These are phyloP conservation scores for Penicillium sp. DNA, from an alignment of 2,329 filamentous ascomycete genomes.

Conservation along the genomic window DNA sequence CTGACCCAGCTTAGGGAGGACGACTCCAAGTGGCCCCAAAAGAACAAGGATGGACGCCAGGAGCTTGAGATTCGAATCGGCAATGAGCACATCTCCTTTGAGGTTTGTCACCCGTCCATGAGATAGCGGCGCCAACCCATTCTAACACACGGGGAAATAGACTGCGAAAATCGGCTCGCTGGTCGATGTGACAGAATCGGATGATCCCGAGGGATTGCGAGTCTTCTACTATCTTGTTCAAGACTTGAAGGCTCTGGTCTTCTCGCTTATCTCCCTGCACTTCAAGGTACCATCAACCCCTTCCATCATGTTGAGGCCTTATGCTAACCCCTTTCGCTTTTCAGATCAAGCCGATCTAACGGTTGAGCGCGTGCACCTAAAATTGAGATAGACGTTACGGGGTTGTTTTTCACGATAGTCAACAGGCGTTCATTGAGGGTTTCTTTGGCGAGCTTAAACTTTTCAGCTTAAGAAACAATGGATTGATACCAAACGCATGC, in stretches of 20 bases:
- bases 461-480: conserved; percentile 8
- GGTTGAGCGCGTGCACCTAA: neutral
- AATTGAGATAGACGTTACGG: conserved; percentile 4
- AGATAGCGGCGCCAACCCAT: neutral
- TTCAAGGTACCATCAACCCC: conserved; percentile 69
- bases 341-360: conserved; percentile 56
- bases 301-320: neutral
- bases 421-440: conserved; percentile 23
- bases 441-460: conserved; percentile 11
- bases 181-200: conserved; percentile 93
- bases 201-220: conserved; percentile 90
- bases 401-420: conserved; percentile 22
- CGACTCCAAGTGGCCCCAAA: conserved; percentile 96
- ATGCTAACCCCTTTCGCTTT: conserved; percentile 2
- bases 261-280: conserved; percentile 92
- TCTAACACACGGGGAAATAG: conserved; percentile 48
- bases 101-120: conserved; percentile 57
- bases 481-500: conserved; percentile 7
- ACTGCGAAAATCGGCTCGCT: conserved; percentile 98
- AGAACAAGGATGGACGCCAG: conserved; percentile 98
- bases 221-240: conserved; percentile 99
- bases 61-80: conserved; percentile 93
- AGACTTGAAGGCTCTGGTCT: conserved; percentile 93
- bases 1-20: conserved; percentile 70
- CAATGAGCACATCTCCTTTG: conserved; percentile 95